Evolutionary conservation across 306 rosid genomes (phyloP).

Genomic region (Dalbergia cochinchinensis): DNA sequence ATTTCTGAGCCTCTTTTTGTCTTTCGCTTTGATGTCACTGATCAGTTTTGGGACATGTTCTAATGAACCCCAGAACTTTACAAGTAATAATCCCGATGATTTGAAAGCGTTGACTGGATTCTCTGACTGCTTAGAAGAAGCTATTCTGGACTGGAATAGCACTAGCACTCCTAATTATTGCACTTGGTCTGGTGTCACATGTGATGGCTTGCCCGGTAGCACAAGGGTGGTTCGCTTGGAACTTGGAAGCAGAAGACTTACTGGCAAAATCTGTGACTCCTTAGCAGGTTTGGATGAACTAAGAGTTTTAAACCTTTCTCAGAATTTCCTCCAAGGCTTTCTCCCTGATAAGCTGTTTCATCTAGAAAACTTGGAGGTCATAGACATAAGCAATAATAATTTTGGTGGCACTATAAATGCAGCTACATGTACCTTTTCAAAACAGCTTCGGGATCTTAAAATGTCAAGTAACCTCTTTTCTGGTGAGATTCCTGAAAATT

Average conservation of each 20-base stretch:
- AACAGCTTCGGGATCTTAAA: constrained; percentile 2
- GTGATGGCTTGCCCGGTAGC: constrained; percentile 16
- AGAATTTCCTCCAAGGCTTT: constrained; percentile 37
- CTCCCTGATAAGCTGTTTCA: constrained; percentile 42
- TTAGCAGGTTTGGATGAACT: constrained; percentile 44
- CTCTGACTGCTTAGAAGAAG: constrained; percentile 40
- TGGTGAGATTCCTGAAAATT: constrained; percentile 36
- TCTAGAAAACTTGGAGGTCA: constrained; percentile 38
- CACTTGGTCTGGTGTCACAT: constrained; percentile 50
- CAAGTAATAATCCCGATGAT: constrained; percentile 22
- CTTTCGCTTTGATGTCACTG: background rate
- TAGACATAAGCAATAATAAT: constrained; percentile 42
- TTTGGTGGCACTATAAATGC: constrained; percentile 30
- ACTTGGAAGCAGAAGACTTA: constrained; percentile 38
- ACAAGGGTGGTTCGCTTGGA: constrained; percentile 40
- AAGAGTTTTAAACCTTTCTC: constrained; percentile 44
- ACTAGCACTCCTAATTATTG: constrained; percentile 29
- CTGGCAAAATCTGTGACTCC: constrained; percentile 40
- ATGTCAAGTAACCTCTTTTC: constrained; percentile 41
- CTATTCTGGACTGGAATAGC: constrained; percentile 32
- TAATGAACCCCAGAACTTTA: constrained; percentile 26
- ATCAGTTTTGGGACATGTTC: constrained; percentile 15
- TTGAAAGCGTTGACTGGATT: constrained; percentile 45
- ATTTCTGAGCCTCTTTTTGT: background rate
- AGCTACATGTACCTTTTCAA: constrained; percentile 8